These are phyloP conservation scores for Plasmodium vinckei DNA, from an alignment of 169 alveolate genomes.

Conservation along the genomic window DNA sequence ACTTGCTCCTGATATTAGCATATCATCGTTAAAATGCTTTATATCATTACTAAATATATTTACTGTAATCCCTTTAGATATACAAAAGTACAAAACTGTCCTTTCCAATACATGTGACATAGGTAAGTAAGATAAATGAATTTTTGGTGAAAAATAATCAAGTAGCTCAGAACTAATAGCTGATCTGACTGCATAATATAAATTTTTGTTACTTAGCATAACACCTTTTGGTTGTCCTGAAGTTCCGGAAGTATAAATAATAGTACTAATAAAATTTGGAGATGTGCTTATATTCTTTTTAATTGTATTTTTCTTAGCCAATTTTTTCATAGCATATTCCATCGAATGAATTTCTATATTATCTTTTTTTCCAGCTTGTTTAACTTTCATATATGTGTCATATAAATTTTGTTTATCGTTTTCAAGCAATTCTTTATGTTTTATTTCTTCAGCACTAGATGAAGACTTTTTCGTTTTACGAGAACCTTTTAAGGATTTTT, in stretches of 20 bases:
- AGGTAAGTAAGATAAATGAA: slow-evolving; percentile 94
- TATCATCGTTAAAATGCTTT: slow-evolving; percentile 1
- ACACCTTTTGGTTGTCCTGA: slow-evolving; percentile 99
- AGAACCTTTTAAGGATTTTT: too few species aligned
- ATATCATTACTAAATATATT: slow-evolving; percentile 46
- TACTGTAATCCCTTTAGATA: slow-evolving; percentile 18
- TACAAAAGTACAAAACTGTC: slow-evolving; percentile 75
- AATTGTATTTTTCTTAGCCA: not conserved
- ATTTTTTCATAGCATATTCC: not conserved
- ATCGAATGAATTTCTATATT: slow-evolving; percentile 1
- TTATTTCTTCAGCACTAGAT: too few species aligned
- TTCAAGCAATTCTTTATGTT: too few species aligned
- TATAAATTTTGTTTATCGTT: too few species aligned
- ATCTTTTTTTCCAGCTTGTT: too few species aligned
- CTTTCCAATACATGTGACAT: slow-evolving; percentile 97
- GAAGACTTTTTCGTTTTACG: too few species aligned
- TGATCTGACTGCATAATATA: slow-evolving; percentile 29
- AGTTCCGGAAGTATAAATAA: slow-evolving; percentile 98
- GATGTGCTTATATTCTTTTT: not conserved
- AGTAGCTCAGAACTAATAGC: too few species aligned
- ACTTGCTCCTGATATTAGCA: not conserved
- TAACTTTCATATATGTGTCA: too few species aligned
- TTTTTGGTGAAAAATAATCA: not conserved
- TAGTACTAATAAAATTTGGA: slow-evolving; percentile 88
- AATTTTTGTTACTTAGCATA: slow-evolving; percentile 89